Evolutionary conservation across 345 rosid genomes (phyloP).

Genomic region (Salix viminalis): DNA sequence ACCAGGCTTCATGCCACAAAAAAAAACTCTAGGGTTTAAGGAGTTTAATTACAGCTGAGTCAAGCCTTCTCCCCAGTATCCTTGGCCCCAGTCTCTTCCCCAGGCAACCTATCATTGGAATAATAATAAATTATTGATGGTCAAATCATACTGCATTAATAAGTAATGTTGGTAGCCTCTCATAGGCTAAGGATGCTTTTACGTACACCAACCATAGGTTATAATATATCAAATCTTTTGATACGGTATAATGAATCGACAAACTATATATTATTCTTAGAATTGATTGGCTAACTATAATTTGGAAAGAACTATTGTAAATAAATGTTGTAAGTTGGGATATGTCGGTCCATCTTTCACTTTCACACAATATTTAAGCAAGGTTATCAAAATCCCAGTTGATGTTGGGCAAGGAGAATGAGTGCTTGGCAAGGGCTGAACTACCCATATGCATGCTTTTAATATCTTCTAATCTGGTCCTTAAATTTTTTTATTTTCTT

Average conservation of each 20-base stretch:
- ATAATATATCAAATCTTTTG: background rate
- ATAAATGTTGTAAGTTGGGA: background rate
- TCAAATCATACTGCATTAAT: background rate
- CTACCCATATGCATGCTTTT: background rate
- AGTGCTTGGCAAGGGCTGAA: background rate
- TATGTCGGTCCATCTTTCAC: background rate
- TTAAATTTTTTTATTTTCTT: background rate
- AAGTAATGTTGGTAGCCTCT: background rate
- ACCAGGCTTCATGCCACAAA: background rate
- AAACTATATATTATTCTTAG: background rate
- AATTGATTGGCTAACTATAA: too few relatives aligned
- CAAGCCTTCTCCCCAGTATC: constrained; percentile 61
- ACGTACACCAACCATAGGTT: background rate
- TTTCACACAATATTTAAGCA: background rate
- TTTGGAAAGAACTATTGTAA: too few relatives aligned
- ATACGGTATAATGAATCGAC: background rate
- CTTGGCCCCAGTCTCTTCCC: constrained; percentile 84
- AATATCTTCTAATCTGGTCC: background rate
- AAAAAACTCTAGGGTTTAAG: background rate
- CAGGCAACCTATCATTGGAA: constrained; percentile 58
- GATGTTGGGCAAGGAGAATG: background rate
- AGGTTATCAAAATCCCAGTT: background rate
- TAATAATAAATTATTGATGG: background rate
- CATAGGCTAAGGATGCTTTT: background rate
- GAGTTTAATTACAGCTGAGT: constrained; percentile 49